Evolutionary conservation across 768 basidiomycete species (phyloP).

Genomic region (Russula dissimulans): DNA sequence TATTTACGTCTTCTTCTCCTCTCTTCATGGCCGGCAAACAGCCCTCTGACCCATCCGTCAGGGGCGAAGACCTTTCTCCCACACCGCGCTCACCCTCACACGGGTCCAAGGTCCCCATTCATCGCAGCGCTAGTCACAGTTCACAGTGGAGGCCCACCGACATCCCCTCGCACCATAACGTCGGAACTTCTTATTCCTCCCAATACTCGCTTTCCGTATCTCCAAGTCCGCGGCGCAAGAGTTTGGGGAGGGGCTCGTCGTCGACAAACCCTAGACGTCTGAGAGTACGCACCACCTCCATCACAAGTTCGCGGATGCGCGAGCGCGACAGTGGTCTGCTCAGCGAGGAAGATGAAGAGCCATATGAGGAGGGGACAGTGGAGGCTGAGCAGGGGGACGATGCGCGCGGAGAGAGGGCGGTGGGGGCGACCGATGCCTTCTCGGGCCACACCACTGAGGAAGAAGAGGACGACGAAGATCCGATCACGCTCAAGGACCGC

Average conservation of each 20-base stretch:
- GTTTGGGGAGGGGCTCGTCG: slow-evolving; percentile 43
- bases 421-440: slow-evolving; percentile 27
- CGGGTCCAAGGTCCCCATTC: slow-evolving; percentile 23
- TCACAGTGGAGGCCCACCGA: slow-evolving; percentile 53
- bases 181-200: slow-evolving; percentile 60
- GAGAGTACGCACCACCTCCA: slow-evolving; percentile 48
- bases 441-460: slow-evolving; percentile 35
- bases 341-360: slow-evolving; percentile 20
- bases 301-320: slow-evolving; percentile 49
- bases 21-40: slow-evolving; percentile 3
- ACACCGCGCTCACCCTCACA: slow-evolving; percentile 21
- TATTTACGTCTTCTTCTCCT: not conserved
- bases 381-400: slow-evolving; percentile 32
- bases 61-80: not conserved
- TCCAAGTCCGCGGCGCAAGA: slow-evolving; percentile 37
- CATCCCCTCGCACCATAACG: slow-evolving; percentile 54
- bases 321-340: slow-evolving; percentile 24
- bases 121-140: slow-evolving; percentile 40
- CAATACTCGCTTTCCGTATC: slow-evolving; percentile 33
- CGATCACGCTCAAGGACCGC: slow-evolving; percentile 86
- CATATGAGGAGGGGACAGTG: slow-evolving; percentile 30
- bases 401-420: slow-evolving; percentile 28
- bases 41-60: not conserved
- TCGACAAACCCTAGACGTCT: slow-evolving; percentile 34
- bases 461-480: slow-evolving; percentile 59